Conservation (phyloP, 2,329 filamentous ascomycete species). For the Trichoderma gracile region DNA sequence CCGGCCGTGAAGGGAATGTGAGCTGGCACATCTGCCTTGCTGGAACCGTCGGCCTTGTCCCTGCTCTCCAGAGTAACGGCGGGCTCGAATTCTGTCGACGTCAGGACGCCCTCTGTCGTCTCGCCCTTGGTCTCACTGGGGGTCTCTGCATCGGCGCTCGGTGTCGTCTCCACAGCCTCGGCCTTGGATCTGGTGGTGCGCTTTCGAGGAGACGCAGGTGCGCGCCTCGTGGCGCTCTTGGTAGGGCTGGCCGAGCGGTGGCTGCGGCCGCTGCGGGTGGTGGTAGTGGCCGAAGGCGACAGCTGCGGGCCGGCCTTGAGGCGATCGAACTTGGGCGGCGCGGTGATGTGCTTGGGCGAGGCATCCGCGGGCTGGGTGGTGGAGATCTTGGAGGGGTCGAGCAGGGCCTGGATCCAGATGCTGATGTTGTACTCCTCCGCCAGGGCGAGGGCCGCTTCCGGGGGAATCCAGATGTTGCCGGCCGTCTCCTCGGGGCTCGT, state of each 20-base stretch:
- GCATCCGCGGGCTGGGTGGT: conserved; percentile 61
- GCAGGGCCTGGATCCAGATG: conserved; percentile 86
- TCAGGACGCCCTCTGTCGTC: conserved; percentile 43
- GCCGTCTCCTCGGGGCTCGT: conserved; percentile 91
- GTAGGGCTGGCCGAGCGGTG: conserved; percentile 61
- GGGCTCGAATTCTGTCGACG: conserved; percentile 53
- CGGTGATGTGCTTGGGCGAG: conserved; percentile 72
- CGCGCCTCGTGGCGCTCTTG: conserved; percentile 54
- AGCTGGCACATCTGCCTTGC: conserved; percentile 68
- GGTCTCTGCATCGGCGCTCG: conserved; percentile 33
- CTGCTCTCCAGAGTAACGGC: conserved; percentile 51
- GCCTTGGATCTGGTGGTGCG: conserved; percentile 49
- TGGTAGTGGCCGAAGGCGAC: conserved; percentile 53
- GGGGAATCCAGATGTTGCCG: conserved; percentile 94
- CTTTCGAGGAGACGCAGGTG: conserved; percentile 57
- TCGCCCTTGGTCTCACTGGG: conserved; percentile 38
- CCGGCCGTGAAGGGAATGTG: conserved; percentile 67
- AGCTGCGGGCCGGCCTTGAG: conserved; percentile 44
- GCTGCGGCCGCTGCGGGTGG: conserved; percentile 49
- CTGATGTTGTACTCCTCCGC: conserved; percentile 84
- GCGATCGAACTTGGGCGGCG: conserved; percentile 77
- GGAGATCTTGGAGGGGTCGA: conserved; percentile 80
- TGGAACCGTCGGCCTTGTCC: conserved; percentile 56
- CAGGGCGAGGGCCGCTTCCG: conserved; percentile 74
- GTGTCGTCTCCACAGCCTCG: conserved; percentile 39